Percentiles rank a stretch among this genome's conserved stretches.
Conservation (phyloP, 306 rosid species). For the Canavalia ensiformis region DNA sequence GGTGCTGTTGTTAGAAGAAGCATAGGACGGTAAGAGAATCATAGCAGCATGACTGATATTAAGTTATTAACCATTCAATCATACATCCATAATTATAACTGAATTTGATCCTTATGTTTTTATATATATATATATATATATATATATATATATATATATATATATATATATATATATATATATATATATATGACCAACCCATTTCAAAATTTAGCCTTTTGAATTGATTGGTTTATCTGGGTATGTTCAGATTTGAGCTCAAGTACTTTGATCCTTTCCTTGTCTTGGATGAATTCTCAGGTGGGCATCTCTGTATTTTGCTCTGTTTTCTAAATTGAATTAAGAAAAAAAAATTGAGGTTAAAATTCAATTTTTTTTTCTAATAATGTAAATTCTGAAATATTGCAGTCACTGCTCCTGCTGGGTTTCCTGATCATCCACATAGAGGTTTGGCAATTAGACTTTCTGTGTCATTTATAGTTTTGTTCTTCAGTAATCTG, state of each 20-base stretch:
- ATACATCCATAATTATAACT: too few relatives aligned
- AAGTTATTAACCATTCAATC: too few relatives aligned
- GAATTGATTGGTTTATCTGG: conserved; percentile 43
- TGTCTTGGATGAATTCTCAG: conserved; percentile 93
- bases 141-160: too few relatives aligned
- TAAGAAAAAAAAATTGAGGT: not conserved
- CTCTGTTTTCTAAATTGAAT: conserved; percentile 42
- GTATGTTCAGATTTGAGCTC: conserved; percentile 79
- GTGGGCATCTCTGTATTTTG: conserved; percentile 56
- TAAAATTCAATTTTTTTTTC: conserved; percentile 13
- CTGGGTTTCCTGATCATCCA: conserved; percentile 99
- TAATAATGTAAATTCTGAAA: conserved; percentile 39
- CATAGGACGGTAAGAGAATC: conserved; percentile 76
- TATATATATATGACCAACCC: too few relatives aligned
- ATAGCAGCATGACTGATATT: not conserved
- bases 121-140: too few relatives aligned
- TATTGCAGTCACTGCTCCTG: conserved; percentile 87
- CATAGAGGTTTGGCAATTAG: conserved; percentile 75
- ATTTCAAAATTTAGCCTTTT: conserved; percentile 21
- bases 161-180: too few relatives aligned
- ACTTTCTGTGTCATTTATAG: conserved; percentile 11
- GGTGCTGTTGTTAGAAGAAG: conserved; percentile 98
- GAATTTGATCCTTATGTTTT: not conserved
- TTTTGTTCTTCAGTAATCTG: not conserved
- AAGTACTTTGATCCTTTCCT: conserved; percentile 95